Evolutionary conservation across 768 basidiomycete species (phyloP), one percentile per base, ranked within the genome.

Genomic region (Asterophora lycoperdoides): DNA sequence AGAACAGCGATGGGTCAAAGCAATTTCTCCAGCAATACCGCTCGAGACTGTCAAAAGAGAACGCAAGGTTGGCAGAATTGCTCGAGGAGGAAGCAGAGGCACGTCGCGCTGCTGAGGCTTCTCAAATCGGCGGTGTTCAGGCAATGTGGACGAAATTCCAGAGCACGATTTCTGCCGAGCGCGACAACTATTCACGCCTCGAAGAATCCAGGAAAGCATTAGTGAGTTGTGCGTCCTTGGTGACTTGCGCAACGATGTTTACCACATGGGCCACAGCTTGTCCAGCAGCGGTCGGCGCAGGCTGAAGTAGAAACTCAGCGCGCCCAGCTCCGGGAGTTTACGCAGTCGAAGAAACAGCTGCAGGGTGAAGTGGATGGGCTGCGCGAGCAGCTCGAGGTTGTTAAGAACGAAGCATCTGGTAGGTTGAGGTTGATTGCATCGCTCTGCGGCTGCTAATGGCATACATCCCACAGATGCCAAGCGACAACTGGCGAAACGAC

Each of bases 201-300:
- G 86, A 87, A 55, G 86, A 85, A 54, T 86, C 84, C 13, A 73
- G 80, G 39, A 84, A 81, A 58, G 83, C 85, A 45, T 62, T 88
- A 56, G 83, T 86, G 63, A 53, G 81, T 65, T 10, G 19, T 34
- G n/a, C 4, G 7, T 8, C 1, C n/a, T 19, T 9, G 6, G 15
- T n/a, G 10, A 42, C 3, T 32, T 34, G 26, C 36, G 38, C 52
- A 54, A 23, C 8, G 15, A 15, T 44, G 5, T 13, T 15, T 13
- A 29, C 29, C 3, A 26, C 35, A 20, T 32, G 5, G 14, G 3
- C n/a, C 54, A 11, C 54, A 89, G 86, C 61, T 84, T 28, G 75
- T 81, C 9, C 85, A 86, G 59, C 84, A 88, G 60, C 76, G 80
- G 18, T 75, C 76, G 5, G 67, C 77, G 20, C 82, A 83, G 48